Evolutionary conservation across 768 basidiomycete genomes (phyloP), one percentile per base, ranked within the genome.

Genomic region (Boletales sp.): DNA sequence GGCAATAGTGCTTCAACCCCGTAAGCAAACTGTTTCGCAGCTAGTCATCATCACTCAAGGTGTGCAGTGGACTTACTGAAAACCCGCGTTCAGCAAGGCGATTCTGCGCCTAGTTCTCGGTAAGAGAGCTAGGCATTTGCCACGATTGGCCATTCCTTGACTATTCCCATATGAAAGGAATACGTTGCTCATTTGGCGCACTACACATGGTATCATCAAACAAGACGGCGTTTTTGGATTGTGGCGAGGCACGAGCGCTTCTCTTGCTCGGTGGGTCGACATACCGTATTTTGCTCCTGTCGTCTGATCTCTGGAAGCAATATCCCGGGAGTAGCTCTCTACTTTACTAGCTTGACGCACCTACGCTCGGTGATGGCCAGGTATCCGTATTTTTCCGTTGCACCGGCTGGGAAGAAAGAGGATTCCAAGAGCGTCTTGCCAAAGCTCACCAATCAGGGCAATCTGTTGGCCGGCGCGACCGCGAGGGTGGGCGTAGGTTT

Each of bases 321-420:
- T 62, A 83, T 96, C 5, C 94, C 94, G 1, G 94, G 94, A 5
- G 88, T 96, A 17, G 92, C 94, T 4, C 67, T 94, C 43, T 97
- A 97, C 72, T 88, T 96, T 75, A 91, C 94, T 4, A 74, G 83
- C 38, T 74, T 97, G 42, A 92, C 86, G 15, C 84, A 91, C 55
- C 73, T 94, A 36, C 85, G 94, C 15, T 74, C 80, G 7, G 54
- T 81, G 34, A 82, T 97, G 77, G 83, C 92, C 1, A 78, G 67
- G 18, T 83, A 86, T 2, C 79, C 85, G 0, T 80, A 84, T 68
- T 94, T 95, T 64, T 70, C 84, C 2, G 49, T 63, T 42, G 51
- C 58, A 32, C 32, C 65, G 56, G 46, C 13, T 5, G 37, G 38
- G 31, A 51, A 49, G 32, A 39, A 50, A 34, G 67, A 53, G 21